Conservation (phyloP, 495 filamentous ascomycete species). For the Annulohypoxylon nitens region DNA sequence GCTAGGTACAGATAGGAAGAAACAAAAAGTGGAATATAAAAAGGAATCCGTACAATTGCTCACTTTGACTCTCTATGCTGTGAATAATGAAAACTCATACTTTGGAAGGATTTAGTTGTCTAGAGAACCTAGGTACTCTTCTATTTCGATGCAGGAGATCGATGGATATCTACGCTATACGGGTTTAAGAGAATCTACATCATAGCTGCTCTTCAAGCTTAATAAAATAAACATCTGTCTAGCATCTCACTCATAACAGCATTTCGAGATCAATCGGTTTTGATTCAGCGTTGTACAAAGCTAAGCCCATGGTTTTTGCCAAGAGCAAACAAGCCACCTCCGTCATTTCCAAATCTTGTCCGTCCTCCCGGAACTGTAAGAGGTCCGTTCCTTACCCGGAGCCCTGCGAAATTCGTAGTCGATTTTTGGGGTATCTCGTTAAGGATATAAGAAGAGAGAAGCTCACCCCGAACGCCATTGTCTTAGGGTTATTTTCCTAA, state of each 20-base stretch:
- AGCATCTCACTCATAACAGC: background rate
- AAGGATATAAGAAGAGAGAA: slow-evolving; percentile 1
- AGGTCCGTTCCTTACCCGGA: background rate
- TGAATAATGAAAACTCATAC: background rate
- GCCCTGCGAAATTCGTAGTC: background rate
- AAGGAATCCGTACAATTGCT: background rate
- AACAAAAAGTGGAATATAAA: background rate
- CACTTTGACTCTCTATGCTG: background rate
- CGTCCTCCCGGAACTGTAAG: background rate
- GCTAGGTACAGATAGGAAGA: slow-evolving; percentile 8
- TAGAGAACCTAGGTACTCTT: background rate
- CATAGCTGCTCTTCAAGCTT: background rate
- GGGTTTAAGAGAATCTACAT: background rate
- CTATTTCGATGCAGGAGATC: background rate
- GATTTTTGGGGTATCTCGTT: slow-evolving; percentile 24
- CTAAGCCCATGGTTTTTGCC: background rate
- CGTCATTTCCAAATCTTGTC: background rate
- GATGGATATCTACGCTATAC: background rate
- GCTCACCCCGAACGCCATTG: slow-evolving; percentile 15
- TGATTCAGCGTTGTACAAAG: background rate
- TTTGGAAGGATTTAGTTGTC: background rate
- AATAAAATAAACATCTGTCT: too few species aligned
- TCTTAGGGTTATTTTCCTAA: background rate
- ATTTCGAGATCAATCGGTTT: background rate
- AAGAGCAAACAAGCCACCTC: background rate